Evolutionary conservation across 345 rosid species (phyloP), one percentile per base, ranked within the genome.

Genomic region (Arabidopsis arenosa): DNA sequence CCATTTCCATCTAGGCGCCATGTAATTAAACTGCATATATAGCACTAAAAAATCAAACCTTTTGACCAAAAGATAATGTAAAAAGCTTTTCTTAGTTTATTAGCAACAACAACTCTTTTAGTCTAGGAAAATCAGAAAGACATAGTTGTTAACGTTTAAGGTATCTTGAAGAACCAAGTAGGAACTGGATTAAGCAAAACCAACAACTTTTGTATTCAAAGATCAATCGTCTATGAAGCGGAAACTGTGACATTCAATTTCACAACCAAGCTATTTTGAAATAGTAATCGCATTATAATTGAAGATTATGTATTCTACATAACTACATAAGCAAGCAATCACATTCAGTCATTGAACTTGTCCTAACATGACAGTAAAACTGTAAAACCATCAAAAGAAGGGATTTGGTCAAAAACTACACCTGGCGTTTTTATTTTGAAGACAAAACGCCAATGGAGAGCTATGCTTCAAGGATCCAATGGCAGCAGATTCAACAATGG

Each of bases 1-100:
- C 54, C 89, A 91, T 82, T 93, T 93, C 98, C 97, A 91, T 83
- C 98, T 90, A 0, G 97, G 87, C 26, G 58, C 85, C 97, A 90
- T 91, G 58, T 40, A 58, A 17, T 9, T 11, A 9, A 78, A 6
- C 81, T 72, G 58, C 68, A 40, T 41, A 23, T 32, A 23, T 32
- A 63, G n/a, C 37, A 56, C 2, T 35, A 18, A 37, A 23, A 40
- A 30, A 44, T 72, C 63, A 77, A 41, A 48, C 41, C 63, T 72
- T 59, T 58, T 26, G 39, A 59, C 37, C 7, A 7, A 72, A 58
- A 36, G 13, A 23, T 36, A 5, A 14, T 2, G 39, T 59, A 41
- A 5, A 5, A 59, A 9, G 37, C 2, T 30, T 69, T 11, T 8
- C 9, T 33, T 47, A 21, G 36, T 37, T 26, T 41, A 43, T 26